A percentile compares a stretch with the other conserved stretches of the same genome.
Evolutionary conservation across 306 rosid species (phyloP).

Genomic region (Cicer yamashitae): DNA sequence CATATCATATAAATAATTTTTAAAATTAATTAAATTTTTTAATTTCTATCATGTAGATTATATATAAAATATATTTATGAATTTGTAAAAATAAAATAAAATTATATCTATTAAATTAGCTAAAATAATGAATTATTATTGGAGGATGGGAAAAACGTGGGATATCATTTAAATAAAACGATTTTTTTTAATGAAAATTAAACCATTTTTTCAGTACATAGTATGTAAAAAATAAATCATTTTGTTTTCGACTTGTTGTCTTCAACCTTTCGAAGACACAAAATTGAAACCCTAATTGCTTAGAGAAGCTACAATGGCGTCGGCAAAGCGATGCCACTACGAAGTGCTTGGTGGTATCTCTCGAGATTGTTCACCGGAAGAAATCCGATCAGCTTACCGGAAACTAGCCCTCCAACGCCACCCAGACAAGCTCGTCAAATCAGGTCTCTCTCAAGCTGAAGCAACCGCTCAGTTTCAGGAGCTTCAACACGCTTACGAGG

Average conservation of each 20-base stretch:
- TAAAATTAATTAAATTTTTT: too few species aligned
- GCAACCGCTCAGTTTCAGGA: slow-evolving; percentile 95
- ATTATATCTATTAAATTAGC: too few species aligned
- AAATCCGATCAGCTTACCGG: slow-evolving; percentile 76
- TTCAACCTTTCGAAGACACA: neutral
- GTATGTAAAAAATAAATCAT: too few species aligned
- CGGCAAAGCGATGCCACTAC: slow-evolving; percentile 90
- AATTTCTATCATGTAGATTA: too few species aligned
- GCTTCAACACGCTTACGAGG: slow-evolving; percentile 92
- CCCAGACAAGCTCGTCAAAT: slow-evolving; percentile 86
- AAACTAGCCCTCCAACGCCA: slow-evolving; percentile 93
- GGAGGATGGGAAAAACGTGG: too few species aligned
- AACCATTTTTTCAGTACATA: too few species aligned
- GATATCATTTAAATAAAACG: too few species aligned
- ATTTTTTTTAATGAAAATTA: too few species aligned
- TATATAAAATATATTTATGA: too few species aligned
- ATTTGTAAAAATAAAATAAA: too few species aligned
- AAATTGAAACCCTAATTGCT: slow-evolving; percentile 37
- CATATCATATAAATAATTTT: too few species aligned
- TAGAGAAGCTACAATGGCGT: slow-evolving; percentile 48
- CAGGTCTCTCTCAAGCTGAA: slow-evolving; percentile 76
- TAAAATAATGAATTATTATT: too few species aligned
- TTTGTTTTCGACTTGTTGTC: neutral
- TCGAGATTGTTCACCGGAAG: slow-evolving; percentile 69
- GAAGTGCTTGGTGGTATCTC: slow-evolving; percentile 78